These are phyloP conservation scores for Mangifera indica DNA, from an alignment of 345 rosid genomes.

Conservation along the genomic window DNA sequence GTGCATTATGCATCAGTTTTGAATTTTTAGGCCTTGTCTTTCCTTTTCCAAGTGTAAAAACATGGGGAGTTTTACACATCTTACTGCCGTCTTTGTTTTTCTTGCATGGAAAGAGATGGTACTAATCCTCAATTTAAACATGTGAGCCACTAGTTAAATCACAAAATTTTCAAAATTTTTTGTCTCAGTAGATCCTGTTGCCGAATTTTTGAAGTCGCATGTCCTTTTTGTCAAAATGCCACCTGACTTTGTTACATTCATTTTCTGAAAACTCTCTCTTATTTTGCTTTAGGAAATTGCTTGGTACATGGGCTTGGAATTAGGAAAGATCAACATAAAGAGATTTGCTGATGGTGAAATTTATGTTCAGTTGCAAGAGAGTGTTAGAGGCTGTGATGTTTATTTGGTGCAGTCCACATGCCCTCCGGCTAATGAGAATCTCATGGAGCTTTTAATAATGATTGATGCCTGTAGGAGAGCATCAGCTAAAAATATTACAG, in stretches of 20 bases:
- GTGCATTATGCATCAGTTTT: neutral
- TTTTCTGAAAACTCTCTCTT: slow-evolving; percentile 4
- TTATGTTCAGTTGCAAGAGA: slow-evolving; percentile 88
- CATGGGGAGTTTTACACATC: neutral
- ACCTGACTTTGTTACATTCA: neutral
- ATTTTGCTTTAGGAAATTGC: slow-evolving; percentile 66
- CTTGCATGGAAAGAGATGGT: neutral
- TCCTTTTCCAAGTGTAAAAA: neutral
- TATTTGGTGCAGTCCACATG: slow-evolving; percentile 90
- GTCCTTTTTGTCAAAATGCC: neutral
- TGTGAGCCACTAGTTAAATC: neutral
- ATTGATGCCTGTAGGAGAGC: slow-evolving; percentile 97
- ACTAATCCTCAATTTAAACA: neutral
- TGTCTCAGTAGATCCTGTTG: neutral
- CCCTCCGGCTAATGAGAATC: slow-evolving; percentile 96
- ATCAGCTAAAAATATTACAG: slow-evolving; percentile 89
- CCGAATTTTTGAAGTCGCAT: neutral
- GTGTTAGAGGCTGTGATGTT: slow-evolving; percentile 95
- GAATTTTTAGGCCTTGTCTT: neutral
- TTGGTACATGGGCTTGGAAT: slow-evolving; percentile 92
- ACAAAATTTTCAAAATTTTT: neutral
- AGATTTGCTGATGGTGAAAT: slow-evolving; percentile 97
- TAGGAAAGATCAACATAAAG: slow-evolving; percentile 83
- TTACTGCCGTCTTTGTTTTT: neutral
- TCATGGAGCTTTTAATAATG: slow-evolving; percentile 96